Evolutionary conservation across 2,329 filamentous ascomycete genomes (phyloP).

Genomic region (Exophiala aquamarina): DNA sequence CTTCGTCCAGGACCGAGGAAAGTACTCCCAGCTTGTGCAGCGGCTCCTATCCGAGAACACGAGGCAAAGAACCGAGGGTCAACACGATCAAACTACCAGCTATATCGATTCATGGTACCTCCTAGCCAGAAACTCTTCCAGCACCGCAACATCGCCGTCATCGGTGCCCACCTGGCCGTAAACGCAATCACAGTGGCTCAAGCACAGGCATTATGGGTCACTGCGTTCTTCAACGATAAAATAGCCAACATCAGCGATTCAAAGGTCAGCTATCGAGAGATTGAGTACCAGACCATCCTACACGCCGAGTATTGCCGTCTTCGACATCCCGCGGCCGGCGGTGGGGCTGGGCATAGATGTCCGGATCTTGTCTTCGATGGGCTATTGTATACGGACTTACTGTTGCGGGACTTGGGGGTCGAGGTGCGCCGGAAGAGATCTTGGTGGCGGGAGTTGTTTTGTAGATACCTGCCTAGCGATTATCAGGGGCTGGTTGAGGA

Average conservation of each 20-base stretch:
- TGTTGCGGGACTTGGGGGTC: slow-evolving; percentile 66
- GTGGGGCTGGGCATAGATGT: slow-evolving; percentile 60
- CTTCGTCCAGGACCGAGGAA: neutral
- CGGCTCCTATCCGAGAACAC: neutral
- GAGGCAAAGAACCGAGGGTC: neutral
- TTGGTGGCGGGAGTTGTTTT: slow-evolving; percentile 33
- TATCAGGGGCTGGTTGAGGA: slow-evolving; percentile 43
- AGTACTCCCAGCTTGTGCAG: neutral
- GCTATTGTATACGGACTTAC: slow-evolving; percentile 70
- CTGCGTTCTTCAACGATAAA: slow-evolving; percentile 61
- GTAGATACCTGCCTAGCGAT: slow-evolving; percentile 41
- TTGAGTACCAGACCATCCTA: slow-evolving; percentile 59
- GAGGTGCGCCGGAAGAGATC: slow-evolving; percentile 39
- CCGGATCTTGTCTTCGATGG: slow-evolving; percentile 75
- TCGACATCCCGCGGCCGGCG: slow-evolving; percentile 59
- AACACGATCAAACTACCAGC: slow-evolving; percentile 35
- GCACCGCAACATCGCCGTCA: slow-evolving; percentile 46
- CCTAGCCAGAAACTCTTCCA: neutral
- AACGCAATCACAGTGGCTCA: slow-evolving; percentile 44
- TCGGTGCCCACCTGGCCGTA: slow-evolving; percentile 47
- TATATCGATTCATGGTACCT: slow-evolving; percentile 48
- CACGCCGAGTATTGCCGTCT: slow-evolving; percentile 68
- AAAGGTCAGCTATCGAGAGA: slow-evolving; percentile 32
- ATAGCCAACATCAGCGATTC: slow-evolving; percentile 36
- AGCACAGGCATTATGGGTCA: slow-evolving; percentile 60